phyloP scores from a whole-genome alignment of 2,329 filamentous ascomycete species.

The Apiospora sp. region DNA sequence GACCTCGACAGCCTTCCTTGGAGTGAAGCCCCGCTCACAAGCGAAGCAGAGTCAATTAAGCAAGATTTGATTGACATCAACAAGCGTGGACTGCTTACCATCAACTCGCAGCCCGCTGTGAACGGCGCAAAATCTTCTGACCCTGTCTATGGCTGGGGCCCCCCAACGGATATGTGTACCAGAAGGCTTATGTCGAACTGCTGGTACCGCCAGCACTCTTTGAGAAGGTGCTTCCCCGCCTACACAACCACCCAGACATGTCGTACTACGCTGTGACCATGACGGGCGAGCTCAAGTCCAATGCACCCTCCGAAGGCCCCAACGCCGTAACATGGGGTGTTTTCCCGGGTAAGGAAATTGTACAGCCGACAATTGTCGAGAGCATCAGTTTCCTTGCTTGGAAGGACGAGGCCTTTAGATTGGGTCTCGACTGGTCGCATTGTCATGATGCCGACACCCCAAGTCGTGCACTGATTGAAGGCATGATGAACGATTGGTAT shows the following conservation, averaged over 20 bases:
- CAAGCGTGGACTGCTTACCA: slow-evolving; percentile 85
- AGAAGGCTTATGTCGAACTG: slow-evolving; percentile 96
- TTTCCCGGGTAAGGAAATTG: slow-evolving; percentile 97
- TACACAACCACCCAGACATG: slow-evolving; percentile 80
- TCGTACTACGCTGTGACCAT: slow-evolving; percentile 96
- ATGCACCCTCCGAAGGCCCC: slow-evolving; percentile 83
- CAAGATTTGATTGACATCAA: slow-evolving; percentile 83
- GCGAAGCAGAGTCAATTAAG: slow-evolving; percentile 82
- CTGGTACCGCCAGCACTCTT: slow-evolving; percentile 84
- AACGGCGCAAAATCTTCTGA: slow-evolving; percentile 90
- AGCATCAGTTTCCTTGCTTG: slow-evolving; percentile 97
- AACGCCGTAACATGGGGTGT: slow-evolving; percentile 99
- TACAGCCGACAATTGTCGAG: slow-evolving; percentile 99
- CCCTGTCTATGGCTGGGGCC: slow-evolving; percentile 91
- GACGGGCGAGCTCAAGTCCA: slow-evolving; percentile 81
- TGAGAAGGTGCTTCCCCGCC: slow-evolving; percentile 76
- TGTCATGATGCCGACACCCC: slow-evolving; percentile 82
- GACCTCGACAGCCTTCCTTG: slow-evolving; percentile 86
- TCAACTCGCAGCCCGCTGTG: slow-evolving; percentile 97
- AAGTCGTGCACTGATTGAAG: slow-evolving; percentile 80
- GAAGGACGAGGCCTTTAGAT: slow-evolving; percentile 96
- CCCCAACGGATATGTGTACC: slow-evolving; percentile 94
- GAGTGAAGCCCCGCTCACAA: slow-evolving; percentile 88
- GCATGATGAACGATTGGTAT: slow-evolving; percentile 90
- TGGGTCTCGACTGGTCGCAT: slow-evolving; percentile 92